Evolutionary conservation across 2,329 filamentous ascomycete species (phyloP), one percentile per base, ranked within the genome.

Genomic region (Sclerotinia trifoliorum): DNA sequence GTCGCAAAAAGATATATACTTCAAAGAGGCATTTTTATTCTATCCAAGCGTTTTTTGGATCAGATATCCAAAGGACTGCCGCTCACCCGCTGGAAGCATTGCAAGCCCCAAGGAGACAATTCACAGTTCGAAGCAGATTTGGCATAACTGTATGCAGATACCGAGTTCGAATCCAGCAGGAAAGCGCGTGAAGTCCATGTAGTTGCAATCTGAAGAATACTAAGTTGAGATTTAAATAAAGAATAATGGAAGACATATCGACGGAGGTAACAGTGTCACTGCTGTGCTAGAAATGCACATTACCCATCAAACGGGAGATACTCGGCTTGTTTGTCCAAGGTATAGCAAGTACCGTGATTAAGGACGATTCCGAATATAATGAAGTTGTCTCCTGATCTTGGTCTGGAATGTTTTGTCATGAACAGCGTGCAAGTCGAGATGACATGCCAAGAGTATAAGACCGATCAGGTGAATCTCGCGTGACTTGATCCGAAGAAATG

Each of bases 61-160:
- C 2, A 24, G 5, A n/a, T 13, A 17, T 8, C 26, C 13, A 35
- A n/a, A 3, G 13, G 24, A 15, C 7, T 17, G 39, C 15, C 13
- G 21, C 24, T 32, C 32, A 4, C 39, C 42, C 3, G 39, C 44
- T 35, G 11, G 13, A 21, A 24, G 24, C 7, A 32, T 21, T 4
- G 3, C 1, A 21, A 32, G 19, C 5, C 19, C 13, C 3, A 52
- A 29, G 13, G 21, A 55, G 29, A 32, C 10, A 21, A 13, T 32
- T 10, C 11, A 6, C 44, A 35, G 21, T 8, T 15, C 26, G 11
- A 10, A 35, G 29, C 58, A 61, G 26, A 44, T 60, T 17, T 61
- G 15, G 44, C 58, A 61, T 48, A 49, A 61, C 58, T 49, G 24
- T 35, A 61, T 61, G 58, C 58, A n/a, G 29, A 32, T 24, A 21